Conservation (phyloP, 2,329 filamentous ascomycete species). For the Geosmithia flava region DNA sequence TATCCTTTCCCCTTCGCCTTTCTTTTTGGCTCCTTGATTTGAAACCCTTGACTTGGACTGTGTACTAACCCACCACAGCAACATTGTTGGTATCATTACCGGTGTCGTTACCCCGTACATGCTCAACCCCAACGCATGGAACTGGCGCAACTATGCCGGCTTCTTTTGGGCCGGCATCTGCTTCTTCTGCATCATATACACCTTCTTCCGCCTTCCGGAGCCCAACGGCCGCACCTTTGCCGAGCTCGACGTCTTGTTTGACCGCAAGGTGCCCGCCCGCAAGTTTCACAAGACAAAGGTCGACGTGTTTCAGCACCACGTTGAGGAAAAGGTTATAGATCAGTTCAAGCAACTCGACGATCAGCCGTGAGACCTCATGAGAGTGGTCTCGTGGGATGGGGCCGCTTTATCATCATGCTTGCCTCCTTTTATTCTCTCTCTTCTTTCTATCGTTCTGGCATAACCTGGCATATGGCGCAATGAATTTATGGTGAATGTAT, state of each 20-base stretch:
- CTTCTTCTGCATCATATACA: slow-evolving; percentile 70
- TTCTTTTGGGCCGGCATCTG: slow-evolving; percentile 83
- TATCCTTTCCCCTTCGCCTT: not conserved
- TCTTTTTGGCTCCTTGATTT: not conserved
- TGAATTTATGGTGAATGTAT: not conserved
- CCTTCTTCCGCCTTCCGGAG: slow-evolving; percentile 48
- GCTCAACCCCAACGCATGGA: slow-evolving; percentile 77
- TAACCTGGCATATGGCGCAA: not conserved
- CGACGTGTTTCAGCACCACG: slow-evolving; percentile 39
- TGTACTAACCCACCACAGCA: slow-evolving; percentile 27
- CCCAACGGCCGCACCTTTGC: slow-evolving; percentile 71
- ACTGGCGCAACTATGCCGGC: slow-evolving; percentile 78
- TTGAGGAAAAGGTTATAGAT: slow-evolving; percentile 34
- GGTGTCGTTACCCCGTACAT: slow-evolving; percentile 82
- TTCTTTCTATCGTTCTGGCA: not conserved
- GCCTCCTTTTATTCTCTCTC: not conserved
- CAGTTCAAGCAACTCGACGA: slow-evolving; percentile 29
- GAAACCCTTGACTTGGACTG: not conserved
- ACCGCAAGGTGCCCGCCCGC: slow-evolving; percentile 56
- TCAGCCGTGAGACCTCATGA: not conserved
- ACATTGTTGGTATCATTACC: slow-evolving; percentile 71
- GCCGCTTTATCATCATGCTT: not conserved
- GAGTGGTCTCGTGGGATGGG: not conserved
- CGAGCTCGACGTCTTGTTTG: slow-evolving; percentile 76
- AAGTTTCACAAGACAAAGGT: slow-evolving; percentile 54